Evolutionary conservation across 1,139 yeast genomes (phyloP), one percentile per base, ranked within the genome.

Genomic region (Candida sanyaensis): DNA sequence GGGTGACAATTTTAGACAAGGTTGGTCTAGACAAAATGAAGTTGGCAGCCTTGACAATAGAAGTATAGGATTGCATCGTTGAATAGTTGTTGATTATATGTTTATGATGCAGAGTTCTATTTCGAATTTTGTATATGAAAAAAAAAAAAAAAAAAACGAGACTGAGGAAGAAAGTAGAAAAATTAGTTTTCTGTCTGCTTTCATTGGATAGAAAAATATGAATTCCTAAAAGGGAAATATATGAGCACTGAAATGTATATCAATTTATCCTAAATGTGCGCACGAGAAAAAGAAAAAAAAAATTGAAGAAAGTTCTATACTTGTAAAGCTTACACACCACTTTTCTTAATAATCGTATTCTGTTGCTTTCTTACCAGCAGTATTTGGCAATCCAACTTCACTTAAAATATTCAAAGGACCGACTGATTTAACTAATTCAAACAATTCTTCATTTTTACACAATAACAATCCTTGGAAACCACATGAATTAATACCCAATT

Each of bases 1-100:
- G 98, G 37, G 85, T 80, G 55, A 88, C 77, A 55, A 91, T 68
- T 66, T 85, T 83, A 58, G 88, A 80, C 64, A 92, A 81, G 50
- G 84, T 67, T 50, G 97, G 96, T 60, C 91, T 82, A 61, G 87
- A 85, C 67, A 88, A 78, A 65, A 91, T 86, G 77, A 77, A 86
- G 70, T 88, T 92, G 58, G 92, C 86, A 55, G 84, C 76, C 75
- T 86, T 89, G 64, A 83, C 95, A 63, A 91, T 84, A 58, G 92
- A 85, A 41, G 96, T 87, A 67, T 88, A 76, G 46, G 96, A 81
- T 56, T 88, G 81, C 90, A 86, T 84, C 55, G 51, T 60, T 37
- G 29, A 28, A 30, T 42, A 30, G 37, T 39, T 17, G 27, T 13
- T 32, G 34, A 13, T 13, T 32, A 12, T 32, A 2, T 12, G 34